phyloP scores from a whole-genome alignment of 1,139 yeast genomes.

The Meyerozyma guilliermondii region DNA sequence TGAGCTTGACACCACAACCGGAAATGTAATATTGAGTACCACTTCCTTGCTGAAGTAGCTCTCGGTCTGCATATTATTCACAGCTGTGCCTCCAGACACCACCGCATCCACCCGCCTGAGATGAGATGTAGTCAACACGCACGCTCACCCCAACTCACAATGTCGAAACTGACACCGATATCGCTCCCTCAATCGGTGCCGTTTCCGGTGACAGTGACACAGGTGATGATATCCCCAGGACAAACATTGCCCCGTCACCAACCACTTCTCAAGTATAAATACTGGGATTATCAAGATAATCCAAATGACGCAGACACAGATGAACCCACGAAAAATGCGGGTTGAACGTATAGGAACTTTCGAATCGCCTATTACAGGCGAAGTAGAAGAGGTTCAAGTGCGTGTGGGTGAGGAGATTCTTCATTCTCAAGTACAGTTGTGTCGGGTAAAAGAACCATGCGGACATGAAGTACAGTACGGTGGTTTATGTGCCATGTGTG shows the following conservation, averaged over 20 bases:
- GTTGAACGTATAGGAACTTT: conserved; percentile 66
- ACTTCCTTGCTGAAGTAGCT: too few species aligned
- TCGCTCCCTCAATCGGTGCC: conserved; percentile 54
- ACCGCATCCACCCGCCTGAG: neutral
- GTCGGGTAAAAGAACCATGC: conserved; percentile 73
- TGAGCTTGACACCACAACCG: too few species aligned
- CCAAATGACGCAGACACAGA: conserved; percentile 30
- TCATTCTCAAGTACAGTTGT: conserved; percentile 44
- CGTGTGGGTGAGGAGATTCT: conserved; percentile 56
- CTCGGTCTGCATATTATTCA: too few species aligned
- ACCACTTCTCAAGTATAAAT: conserved; percentile 56
- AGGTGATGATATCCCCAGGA: conserved; percentile 43
- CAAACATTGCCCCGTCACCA: conserved; percentile 46
- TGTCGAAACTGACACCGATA: conserved; percentile 32
- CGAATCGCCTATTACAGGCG: conserved; percentile 82
- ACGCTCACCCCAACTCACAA: conserved; percentile 5
- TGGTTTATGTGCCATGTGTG: conserved; percentile 93
- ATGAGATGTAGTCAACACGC: neutral
- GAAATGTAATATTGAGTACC: too few species aligned
- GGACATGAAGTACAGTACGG: conserved; percentile 94
- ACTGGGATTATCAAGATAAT: conserved; percentile 63
- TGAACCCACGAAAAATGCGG: conserved; percentile 35
- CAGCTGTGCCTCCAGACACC: neutral
- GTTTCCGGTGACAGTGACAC: conserved; percentile 63
- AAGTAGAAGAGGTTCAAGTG: conserved; percentile 46